Evolutionary conservation across 1,284 basidiomycete genomes (phyloP), one percentile per base, ranked within the genome.

Genomic region (Melampsora larici-populina): DNA sequence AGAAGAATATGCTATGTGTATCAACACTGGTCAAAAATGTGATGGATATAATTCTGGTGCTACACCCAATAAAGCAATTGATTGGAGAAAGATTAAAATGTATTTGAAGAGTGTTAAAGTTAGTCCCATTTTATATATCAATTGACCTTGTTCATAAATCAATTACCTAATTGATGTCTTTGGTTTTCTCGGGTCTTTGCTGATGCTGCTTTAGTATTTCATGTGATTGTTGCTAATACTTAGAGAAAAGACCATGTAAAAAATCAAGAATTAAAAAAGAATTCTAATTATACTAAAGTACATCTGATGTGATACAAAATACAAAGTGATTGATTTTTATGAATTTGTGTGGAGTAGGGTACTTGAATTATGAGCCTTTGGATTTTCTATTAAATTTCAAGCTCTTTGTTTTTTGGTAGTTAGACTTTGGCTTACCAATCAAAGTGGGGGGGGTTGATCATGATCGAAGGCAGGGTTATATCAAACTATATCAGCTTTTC

Each of bases 1-100:
- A 1, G 83, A 83, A 15, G 83, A 84, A 74, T 84, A 80, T 74
- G 82, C 82, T n/a, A 83, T 84, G 9, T 84, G 83, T 79, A 82
- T 84, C 79, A 84, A 84, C 70, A 84, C 83, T 8, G 83, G 83
- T 0, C 83, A 84, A 75, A 83, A 84, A 75, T 84, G 84, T 66
- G 83, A 84, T 74, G 83, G 83, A 0, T 82, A 81, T 0, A 83
- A 84, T 78, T 81, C 81, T 31, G 83, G 83, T 1, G 83, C 83
- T 0, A 75, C 83, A 48, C 83, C 83, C 5, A 83, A 84, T 78
- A 83, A 84, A 75, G 83, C 83, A 18, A 79, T 84, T 43, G 82
- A 81, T 71, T 84, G 83, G 83, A 83, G 83, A 63, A 84, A 84
- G 79, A 82, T 84, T 79, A 82, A 82, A 71, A 81, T 79, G 70